Conservation (phyloP, 2,329 filamentous ascomycete species). For the Sarocladium kiliense region DNA sequence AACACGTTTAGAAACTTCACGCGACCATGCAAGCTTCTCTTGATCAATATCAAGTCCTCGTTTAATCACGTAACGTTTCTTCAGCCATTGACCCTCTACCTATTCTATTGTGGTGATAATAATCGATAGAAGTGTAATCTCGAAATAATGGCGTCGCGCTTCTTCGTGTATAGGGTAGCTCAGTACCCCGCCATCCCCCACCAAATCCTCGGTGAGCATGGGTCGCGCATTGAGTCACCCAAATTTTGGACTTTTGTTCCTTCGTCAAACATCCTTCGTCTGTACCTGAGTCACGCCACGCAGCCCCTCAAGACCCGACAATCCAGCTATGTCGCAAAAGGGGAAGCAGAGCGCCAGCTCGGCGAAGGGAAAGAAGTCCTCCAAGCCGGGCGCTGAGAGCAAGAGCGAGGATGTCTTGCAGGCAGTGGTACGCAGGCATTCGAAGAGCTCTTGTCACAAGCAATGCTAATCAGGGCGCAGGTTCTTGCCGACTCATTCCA, state of each 20-base stretch:
- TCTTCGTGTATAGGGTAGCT: neutral
- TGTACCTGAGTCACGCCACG: neutral
- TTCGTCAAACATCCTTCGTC: neutral
- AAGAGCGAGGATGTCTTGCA: constrained; percentile 56
- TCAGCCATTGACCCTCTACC: too few species aligned
- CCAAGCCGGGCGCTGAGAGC: constrained; percentile 45
- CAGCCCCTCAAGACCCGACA: constrained; percentile 15
- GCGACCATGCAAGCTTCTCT: too few species aligned
- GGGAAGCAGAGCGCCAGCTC: constrained; percentile 32
- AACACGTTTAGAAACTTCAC: too few species aligned
- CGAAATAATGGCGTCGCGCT: too few species aligned
- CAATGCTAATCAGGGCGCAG: constrained; percentile 33
- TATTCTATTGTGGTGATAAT: too few species aligned
- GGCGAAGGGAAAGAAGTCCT: constrained; percentile 48
- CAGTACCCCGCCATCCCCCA: constrained; percentile 2
- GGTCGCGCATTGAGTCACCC: constrained; percentile 7
- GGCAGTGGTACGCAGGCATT: constrained; percentile 41
- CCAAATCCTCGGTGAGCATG: neutral
- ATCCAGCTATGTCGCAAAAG: constrained; percentile 39
- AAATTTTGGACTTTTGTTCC: constrained; percentile 5
- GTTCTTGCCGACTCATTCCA: constrained; percentile 94
- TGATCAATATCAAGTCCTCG: too few species aligned
- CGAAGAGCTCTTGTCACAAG: neutral
- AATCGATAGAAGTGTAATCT: too few species aligned
- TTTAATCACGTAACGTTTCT: too few species aligned